These are phyloP conservation scores for Polytrichum formosum DNA, from an alignment of 225 moss, liverwort and hornwort genomes.

Conservation along the genomic window DNA sequence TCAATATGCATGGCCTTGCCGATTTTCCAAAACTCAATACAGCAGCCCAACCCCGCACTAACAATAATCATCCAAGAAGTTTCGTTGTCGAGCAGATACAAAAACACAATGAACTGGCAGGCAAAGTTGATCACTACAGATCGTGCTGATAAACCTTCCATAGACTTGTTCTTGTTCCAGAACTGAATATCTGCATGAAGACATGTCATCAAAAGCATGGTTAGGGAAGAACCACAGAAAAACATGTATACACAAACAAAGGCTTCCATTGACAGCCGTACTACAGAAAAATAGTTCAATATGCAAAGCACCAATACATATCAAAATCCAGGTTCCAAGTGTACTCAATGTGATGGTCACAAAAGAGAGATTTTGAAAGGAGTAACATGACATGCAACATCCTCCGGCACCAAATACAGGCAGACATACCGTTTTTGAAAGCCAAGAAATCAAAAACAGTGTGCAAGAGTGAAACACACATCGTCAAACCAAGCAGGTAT, in stretches of 20 bases:
- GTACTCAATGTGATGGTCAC: too few species aligned
- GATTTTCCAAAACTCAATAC: slow-evolving; percentile 99
- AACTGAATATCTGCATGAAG: slow-evolving; percentile 81
- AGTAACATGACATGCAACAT: too few species aligned
- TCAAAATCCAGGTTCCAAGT: too few species aligned
- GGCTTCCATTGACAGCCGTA: too few species aligned
- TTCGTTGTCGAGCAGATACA: slow-evolving; percentile 94
- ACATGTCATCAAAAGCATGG: background rate
- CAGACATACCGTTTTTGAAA: slow-evolving; percentile 75
- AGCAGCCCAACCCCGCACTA: slow-evolving; percentile 85
- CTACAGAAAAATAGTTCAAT: too few species aligned
- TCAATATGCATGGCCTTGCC: slow-evolving; percentile 97
- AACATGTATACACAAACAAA: too few species aligned
- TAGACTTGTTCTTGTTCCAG: slow-evolving; percentile 99
- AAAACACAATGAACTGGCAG: slow-evolving; percentile 85
- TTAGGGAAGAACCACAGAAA: background rate
- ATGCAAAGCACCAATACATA: too few species aligned
- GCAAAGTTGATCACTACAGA: slow-evolving; percentile 86
- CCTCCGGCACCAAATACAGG: too few species aligned
- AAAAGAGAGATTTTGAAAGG: too few species aligned
- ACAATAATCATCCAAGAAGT: slow-evolving; percentile 98
- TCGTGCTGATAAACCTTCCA: slow-evolving; percentile 96
- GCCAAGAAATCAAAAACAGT: slow-evolving; percentile 92
- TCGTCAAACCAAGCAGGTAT: slow-evolving; percentile 74
- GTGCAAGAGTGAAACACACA: slow-evolving; percentile 85